A percentile compares a stretch with the other conserved stretches of the same genome.
phyloP scores from a whole-genome alignment of 495 filamentous ascomycete genomes.

The Aspergillus diversus region DNA sequence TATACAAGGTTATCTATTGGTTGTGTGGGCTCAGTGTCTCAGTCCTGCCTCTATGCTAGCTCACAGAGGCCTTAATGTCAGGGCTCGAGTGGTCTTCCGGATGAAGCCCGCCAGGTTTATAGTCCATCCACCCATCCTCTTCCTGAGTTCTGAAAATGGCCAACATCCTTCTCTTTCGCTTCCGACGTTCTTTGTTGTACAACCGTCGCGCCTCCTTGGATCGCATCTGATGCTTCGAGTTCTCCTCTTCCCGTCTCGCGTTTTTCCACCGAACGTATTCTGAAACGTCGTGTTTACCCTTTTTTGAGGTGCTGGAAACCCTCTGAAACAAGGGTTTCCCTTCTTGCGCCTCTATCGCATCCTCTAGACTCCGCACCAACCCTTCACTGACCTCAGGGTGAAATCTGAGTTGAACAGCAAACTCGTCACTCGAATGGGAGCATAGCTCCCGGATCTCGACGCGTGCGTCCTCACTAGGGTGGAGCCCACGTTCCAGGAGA shows the following conservation, averaged over 20 bases:
- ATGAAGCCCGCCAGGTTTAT: conserved; percentile 25
- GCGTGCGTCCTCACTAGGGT: conserved; percentile 27
- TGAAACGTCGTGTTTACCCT: background rate
- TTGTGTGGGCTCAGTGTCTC: too few relatives aligned
- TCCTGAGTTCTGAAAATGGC: conserved; percentile 24
- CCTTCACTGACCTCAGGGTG: conserved; percentile 33
- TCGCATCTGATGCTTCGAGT: background rate
- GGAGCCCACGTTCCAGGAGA: conserved; percentile 33
- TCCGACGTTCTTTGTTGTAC: conserved; percentile 27
- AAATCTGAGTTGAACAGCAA: conserved; percentile 35
- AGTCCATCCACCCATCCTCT: conserved; percentile 32
- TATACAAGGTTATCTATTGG: conserved; percentile 8
- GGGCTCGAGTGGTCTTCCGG: conserved; percentile 11
- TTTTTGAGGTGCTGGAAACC: conserved; percentile 8
- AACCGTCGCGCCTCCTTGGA: conserved; percentile 20
- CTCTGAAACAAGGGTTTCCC: conserved; percentile 9
- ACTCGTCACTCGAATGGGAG: conserved; percentile 31
- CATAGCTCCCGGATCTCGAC: conserved; percentile 38
- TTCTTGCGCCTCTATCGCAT: conserved; percentile 8
- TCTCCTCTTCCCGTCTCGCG: background rate
- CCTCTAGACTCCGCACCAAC: conserved; percentile 12
- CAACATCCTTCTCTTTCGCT: conserved; percentile 25
- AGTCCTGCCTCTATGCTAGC: background rate
- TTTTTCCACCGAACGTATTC: background rate
- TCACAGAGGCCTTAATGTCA: background rate